Evolutionary conservation across 306 rosid genomes (phyloP).

Genomic region (Quillaja saponaria): DNA sequence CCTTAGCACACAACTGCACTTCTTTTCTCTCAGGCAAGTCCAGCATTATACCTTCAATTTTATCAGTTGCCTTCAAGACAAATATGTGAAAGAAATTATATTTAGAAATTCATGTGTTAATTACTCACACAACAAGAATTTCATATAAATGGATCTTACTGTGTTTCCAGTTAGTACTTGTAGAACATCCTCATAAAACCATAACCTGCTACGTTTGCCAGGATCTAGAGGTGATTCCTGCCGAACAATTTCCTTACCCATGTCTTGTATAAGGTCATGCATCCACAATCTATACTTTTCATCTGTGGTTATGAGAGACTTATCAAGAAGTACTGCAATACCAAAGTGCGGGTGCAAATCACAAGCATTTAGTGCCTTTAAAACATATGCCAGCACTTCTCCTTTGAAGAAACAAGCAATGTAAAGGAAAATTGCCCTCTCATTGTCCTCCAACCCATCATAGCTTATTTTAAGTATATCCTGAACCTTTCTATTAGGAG

Average conservation of each 20-base stretch:
- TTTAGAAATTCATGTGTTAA: too few relatives aligned
- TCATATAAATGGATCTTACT: conserved; percentile 11
- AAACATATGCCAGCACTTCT: conserved; percentile 10
- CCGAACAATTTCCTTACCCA: conserved; percentile 41
- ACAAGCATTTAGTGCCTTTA: conserved; percentile 3
- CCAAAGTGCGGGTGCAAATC: conserved; percentile 17
- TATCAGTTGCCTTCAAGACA: conserved; percentile 28
- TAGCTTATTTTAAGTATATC: conserved; percentile 29
- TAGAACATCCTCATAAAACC: conserved; percentile 36
- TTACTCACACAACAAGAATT: too few relatives aligned
- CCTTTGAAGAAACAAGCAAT: conserved; percentile 50
- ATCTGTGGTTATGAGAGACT: conserved; percentile 13
- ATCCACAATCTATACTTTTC: conserved; percentile 3
- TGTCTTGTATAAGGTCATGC: conserved; percentile 48
- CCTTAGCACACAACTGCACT: conserved; percentile 20
- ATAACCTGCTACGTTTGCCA: conserved; percentile 34
- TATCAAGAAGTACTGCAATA: conserved; percentile 26
- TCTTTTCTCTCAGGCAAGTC: conserved; percentile 31
- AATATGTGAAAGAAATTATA: background rate
- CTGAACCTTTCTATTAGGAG: conserved; percentile 18
- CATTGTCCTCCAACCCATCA: conserved; percentile 22
- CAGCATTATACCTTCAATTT: conserved; percentile 38
- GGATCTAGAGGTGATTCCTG: conserved; percentile 27
- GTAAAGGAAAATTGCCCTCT: conserved; percentile 32
- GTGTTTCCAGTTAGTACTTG: conserved; percentile 9